Evolutionary conservation across 345 rosid species (phyloP).

Genomic region (Salix dunnii): DNA sequence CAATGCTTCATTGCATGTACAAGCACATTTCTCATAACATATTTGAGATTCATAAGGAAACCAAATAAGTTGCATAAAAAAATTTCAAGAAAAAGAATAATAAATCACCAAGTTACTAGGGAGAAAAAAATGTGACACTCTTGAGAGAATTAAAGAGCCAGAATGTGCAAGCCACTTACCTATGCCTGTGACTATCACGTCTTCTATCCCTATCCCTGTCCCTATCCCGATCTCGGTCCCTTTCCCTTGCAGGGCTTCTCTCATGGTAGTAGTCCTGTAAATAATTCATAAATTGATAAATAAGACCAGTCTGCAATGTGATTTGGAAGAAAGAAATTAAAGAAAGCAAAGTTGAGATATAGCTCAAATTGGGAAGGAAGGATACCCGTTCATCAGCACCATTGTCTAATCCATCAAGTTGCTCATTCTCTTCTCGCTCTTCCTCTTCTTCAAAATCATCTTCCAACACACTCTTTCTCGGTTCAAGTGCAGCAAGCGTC

Average conservation of each 20-base stretch:
- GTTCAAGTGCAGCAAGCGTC: constrained; percentile 62
- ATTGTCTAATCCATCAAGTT: constrained; percentile 50
- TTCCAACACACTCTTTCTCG: constrained; percentile 84
- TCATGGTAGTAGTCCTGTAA: constrained; percentile 66
- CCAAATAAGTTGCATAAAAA: neutral
- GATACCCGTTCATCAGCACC: constrained; percentile 58
- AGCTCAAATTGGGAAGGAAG: neutral
- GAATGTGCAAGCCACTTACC: constrained; percentile 36
- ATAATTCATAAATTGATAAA: constrained; percentile 8
- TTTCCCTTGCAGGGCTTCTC: constrained; percentile 76
- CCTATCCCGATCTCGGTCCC: constrained; percentile 78
- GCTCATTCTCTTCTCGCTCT: constrained; percentile 82
- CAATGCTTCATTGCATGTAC: neutral
- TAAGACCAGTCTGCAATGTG: neutral
- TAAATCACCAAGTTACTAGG: neutral
- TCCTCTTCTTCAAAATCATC: constrained; percentile 98
- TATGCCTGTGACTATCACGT: constrained; percentile 64
- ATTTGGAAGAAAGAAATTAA: neutral
- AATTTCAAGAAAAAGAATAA: neutral
- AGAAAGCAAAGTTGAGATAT: neutral
- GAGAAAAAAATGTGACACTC: neutral
- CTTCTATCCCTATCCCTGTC: constrained; percentile 79
- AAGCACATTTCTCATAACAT: neutral
- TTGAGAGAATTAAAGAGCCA: neutral
- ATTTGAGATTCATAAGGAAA: neutral